Conservation (phyloP, 202 grass and related monocot genomes). For the Sporobolus alterniflorus region DNA sequence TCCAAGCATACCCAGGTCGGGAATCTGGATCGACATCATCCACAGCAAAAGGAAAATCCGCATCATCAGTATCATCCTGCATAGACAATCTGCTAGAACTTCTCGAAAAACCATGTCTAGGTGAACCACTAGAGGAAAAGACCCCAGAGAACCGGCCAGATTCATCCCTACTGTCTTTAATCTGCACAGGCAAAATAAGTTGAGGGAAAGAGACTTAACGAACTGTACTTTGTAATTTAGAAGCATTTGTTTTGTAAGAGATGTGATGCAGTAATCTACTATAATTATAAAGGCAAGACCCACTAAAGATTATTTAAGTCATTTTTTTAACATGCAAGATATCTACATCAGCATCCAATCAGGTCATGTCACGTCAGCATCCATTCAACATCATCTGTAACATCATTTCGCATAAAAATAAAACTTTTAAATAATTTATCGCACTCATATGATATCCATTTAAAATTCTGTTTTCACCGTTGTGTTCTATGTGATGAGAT, state of each 20-base stretch:
- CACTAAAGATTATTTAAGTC: no score
- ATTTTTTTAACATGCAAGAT: no score
- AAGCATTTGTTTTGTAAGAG: background rate
- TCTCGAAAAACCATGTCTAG: conserved; percentile 71
- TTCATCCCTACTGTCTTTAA: conserved; percentile 89
- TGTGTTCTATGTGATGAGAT: no score
- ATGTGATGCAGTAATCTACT: no score
- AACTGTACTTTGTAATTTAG: conserved; percentile 28
- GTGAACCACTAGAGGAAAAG: conserved; percentile 79
- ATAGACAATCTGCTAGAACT: conserved; percentile 91
- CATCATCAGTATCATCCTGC: conserved; percentile 83
- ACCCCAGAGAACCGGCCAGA: conserved; percentile 91
- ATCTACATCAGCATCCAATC: no score
- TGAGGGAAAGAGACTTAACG: conserved; percentile 6
- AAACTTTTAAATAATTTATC: no score
- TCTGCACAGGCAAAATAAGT: conserved; percentile 33
- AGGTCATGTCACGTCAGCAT: no score
- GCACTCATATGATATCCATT: no score
- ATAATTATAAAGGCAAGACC: no score
- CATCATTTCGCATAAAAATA: no score
- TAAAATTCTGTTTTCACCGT: no score
- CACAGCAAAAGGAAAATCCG: conserved; percentile 94
- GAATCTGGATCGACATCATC: conserved; percentile 98
- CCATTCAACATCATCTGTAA: no score
- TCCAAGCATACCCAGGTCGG: conserved; percentile 69